A percentile compares a stretch with the other conserved stretches of the same genome.
phyloP scores from a whole-genome alignment of 2,329 filamentous ascomycete species.

The Pseudomassariella vexata region DNA sequence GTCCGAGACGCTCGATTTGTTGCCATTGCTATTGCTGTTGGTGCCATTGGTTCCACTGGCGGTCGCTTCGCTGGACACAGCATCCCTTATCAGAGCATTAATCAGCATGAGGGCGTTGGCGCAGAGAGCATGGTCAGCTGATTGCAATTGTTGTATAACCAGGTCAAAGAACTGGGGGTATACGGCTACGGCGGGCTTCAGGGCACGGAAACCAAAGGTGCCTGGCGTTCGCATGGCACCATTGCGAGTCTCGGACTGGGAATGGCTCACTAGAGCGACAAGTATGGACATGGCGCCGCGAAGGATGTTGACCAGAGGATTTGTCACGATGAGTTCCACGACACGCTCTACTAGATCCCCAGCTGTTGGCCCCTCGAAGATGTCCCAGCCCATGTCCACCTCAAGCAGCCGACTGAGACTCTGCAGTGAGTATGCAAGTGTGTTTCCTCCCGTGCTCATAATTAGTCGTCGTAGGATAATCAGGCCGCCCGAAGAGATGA shows the following conservation, averaged over 20 bases:
- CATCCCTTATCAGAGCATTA: slow-evolving; percentile 90
- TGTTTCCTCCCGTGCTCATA: slow-evolving; percentile 83
- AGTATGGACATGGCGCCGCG: slow-evolving; percentile 95
- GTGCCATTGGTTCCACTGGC: slow-evolving; percentile 21
- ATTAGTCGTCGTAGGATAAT: slow-evolving; percentile 76
- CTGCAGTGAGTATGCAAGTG: slow-evolving; percentile 88
- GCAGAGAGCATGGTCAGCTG: slow-evolving; percentile 90
- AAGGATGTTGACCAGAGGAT: slow-evolving; percentile 95
- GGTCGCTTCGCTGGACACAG: slow-evolving; percentile 62
- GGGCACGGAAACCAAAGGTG: slow-evolving; percentile 78
- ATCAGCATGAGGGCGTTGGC: slow-evolving; percentile 93
- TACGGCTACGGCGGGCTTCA: slow-evolving; percentile 86
- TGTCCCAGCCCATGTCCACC: slow-evolving; percentile 97
- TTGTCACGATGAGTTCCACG: slow-evolving; percentile 88
- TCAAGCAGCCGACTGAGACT: slow-evolving; percentile 83
- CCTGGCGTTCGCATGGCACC: slow-evolving; percentile 40
- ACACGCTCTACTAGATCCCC: slow-evolving; percentile 69
- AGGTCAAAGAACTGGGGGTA: slow-evolving; percentile 94
- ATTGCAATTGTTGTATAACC: slow-evolving; percentile 84
- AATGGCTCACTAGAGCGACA: slow-evolving; percentile 85
- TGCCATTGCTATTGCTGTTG: slow-evolving; percentile 24
- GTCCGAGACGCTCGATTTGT: slow-evolving; percentile 41
- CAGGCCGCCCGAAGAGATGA: slow-evolving; percentile 85
- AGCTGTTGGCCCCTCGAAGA: slow-evolving; percentile 58
- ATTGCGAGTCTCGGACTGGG: slow-evolving; percentile 49